Percentiles rank a stretch among this genome's conserved stretches.
These are phyloP conservation scores for Ascochyta viciae-villosae DNA, from an alignment of 2,329 filamentous ascomycete genomes.

Conservation along the genomic window DNA sequence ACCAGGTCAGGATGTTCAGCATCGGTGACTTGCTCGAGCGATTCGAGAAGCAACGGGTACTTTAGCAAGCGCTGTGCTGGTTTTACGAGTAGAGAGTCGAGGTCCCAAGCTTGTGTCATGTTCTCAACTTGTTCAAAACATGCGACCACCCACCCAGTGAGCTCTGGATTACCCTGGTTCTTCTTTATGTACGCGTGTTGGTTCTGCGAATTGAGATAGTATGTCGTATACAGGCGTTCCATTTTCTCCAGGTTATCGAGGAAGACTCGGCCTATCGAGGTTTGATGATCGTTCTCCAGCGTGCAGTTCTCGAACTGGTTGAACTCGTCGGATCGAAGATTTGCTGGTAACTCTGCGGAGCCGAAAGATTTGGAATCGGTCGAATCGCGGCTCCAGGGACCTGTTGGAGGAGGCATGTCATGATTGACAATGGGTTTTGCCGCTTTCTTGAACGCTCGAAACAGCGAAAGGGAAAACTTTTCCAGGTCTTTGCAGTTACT, in stretches of 20 bases:
- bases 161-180: slow-evolving; percentile 61
- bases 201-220: slow-evolving; percentile 69
- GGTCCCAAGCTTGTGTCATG: slow-evolving; percentile 90
- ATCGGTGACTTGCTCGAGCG: slow-evolving; percentile 80
- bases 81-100: slow-evolving; percentile 96
- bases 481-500: slow-evolving; percentile 92
- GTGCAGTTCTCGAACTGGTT: slow-evolving; percentile 43
- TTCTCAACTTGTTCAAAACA: slow-evolving; percentile 93
- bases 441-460: slow-evolving; percentile 80
- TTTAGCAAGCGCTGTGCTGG: slow-evolving; percentile 94
- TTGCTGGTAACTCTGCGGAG: slow-evolving; percentile 26
- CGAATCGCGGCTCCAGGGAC: slow-evolving; percentile 35
- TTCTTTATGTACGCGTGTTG: slow-evolving; percentile 68
- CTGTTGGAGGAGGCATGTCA: slow-evolving; percentile 46
- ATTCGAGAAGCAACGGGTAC: slow-evolving; percentile 84
- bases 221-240: slow-evolving; percentile 70
- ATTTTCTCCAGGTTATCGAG: slow-evolving; percentile 62
- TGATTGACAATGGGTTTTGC: slow-evolving; percentile 75
- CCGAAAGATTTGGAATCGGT: slow-evolving; percentile 26
- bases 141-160: slow-evolving; percentile 84
- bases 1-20: slow-evolving; percentile 82
- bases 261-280: slow-evolving; percentile 67
- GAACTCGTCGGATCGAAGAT: slow-evolving; percentile 27
- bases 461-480: slow-evolving; percentile 79
- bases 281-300: slow-evolving; percentile 62